These are phyloP conservation scores for Russula foetens DNA, from an alignment of 768 basidiomycete species.

Conservation along the genomic window DNA sequence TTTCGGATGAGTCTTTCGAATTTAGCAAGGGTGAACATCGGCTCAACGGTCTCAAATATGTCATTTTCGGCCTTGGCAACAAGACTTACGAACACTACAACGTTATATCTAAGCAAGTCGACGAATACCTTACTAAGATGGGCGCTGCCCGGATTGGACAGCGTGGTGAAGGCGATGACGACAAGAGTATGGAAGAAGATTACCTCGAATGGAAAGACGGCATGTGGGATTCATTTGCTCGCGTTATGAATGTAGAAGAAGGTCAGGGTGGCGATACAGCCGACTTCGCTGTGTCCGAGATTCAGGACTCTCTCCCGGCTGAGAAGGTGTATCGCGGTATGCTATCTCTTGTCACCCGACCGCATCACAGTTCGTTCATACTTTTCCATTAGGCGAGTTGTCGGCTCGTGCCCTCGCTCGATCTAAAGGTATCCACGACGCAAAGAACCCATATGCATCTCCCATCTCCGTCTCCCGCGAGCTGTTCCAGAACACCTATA, in stretches of 20 bases:
- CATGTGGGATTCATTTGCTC: conserved; percentile 91
- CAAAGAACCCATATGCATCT: conserved; percentile 93
- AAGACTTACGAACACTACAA: conserved; percentile 97
- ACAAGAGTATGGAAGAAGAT: conserved; percentile 99
- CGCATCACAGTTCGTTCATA: conserved; percentile 8
- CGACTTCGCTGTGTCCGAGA: conserved; percentile 87
- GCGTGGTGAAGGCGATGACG: conserved; percentile 95
- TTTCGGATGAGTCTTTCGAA: conserved; percentile 79
- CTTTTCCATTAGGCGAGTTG: conserved; percentile 61
- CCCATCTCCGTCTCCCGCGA: conserved; percentile 73
- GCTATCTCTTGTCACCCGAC: conserved; percentile 21
- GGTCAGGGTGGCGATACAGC: conserved; percentile 92
- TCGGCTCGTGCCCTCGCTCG: conserved; percentile 90
- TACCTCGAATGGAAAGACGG: conserved; percentile 98
- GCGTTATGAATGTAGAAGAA: conserved; percentile 82
- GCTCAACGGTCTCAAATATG: conserved; percentile 84
- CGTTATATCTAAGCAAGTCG: conserved; percentile 74
- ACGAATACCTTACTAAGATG: conserved; percentile 62
- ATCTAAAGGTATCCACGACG: conserved; percentile 94
- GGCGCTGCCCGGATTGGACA: conserved; percentile 82
- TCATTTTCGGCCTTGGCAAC: conserved; percentile 90
- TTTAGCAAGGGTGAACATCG: conserved; percentile 73
- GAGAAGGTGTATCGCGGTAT: conserved; percentile 92
- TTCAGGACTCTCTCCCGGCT: conserved; percentile 50
- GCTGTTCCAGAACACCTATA: conserved; percentile 64